These are phyloP conservation scores for Hypoxylon perforatum DNA, from an alignment of 495 filamentous ascomycete genomes.

Conservation along the genomic window DNA sequence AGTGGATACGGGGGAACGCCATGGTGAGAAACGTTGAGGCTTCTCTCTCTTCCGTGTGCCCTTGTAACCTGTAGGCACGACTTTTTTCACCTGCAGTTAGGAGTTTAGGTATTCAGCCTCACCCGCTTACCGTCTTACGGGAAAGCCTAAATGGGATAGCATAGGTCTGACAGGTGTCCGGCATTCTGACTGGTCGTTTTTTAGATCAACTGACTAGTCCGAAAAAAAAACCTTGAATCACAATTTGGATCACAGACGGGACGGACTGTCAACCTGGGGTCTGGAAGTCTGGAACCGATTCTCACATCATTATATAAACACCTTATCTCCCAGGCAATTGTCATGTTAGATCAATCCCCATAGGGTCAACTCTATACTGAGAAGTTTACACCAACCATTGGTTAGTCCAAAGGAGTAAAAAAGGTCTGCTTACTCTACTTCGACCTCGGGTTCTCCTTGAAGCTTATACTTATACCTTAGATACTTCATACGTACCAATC, in stretches of 20 bases:
- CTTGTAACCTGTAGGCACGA: too few species aligned
- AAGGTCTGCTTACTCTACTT: not conserved
- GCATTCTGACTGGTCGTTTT: conserved; percentile 36
- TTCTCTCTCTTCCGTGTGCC: too few species aligned
- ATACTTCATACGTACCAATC: too few species aligned
- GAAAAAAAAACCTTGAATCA: conserved; percentile 14
- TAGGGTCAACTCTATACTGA: too few species aligned
- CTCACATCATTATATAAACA: not conserved
- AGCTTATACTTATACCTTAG: conserved; percentile 27
- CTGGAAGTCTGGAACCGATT: not conserved
- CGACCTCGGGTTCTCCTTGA: conserved; percentile 1
- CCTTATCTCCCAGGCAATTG: not conserved
- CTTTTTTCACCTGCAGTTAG: too few species aligned
- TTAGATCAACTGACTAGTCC: conserved; percentile 25
- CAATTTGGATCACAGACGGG: conserved; percentile 2
- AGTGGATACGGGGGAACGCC: too few species aligned
- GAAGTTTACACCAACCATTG: not conserved
- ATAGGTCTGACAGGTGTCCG: not conserved
- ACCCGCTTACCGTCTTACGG: conserved; percentile 45
- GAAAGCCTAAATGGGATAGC: conserved; percentile 43
- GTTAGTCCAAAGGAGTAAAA: conserved; percentile 5
- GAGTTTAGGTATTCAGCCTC: too few species aligned
- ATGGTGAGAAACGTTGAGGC: too few species aligned
- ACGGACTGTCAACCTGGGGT: conserved; percentile 11
- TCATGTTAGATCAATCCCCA: conserved; percentile 1